Evolutionary conservation across 306 rosid genomes (phyloP).

Genomic region (Albizia julibrissin): DNA sequence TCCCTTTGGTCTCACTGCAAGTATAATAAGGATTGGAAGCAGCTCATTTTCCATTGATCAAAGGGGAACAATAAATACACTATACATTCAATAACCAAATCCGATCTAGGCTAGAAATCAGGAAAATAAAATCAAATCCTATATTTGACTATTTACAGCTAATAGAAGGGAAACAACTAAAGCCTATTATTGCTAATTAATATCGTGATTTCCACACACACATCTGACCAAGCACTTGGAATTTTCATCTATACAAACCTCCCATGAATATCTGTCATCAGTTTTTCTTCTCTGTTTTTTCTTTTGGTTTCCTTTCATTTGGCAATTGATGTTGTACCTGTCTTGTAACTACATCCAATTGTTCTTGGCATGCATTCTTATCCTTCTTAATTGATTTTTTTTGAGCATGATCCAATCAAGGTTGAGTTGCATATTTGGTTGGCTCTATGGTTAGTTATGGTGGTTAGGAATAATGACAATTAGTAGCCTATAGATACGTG

Average conservation of each 20-base stretch:
- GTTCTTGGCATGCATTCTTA: not conserved
- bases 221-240: not conserved
- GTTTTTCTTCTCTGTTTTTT: not conserved
- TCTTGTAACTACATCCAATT: not conserved
- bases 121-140: no score
- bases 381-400: not conserved
- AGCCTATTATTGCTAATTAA: no score
- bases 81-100: no score
- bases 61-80: no score
- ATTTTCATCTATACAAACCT: conserved; percentile 16
- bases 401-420: not conserved
- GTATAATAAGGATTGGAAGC: no score
- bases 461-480: no score
- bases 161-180: no score
- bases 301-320: not conserved
- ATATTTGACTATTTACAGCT: no score
- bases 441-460: not conserved
- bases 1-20: conserved; percentile 15
- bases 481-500: no score
- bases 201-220: no score
- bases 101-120: no score
- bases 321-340: not conserved
- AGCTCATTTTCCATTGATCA: no score
- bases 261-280: not conserved
- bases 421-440: not conserved